Percentiles rank a stretch among this genome's conserved stretches.
These are phyloP conservation scores for Pseudogymnoascus sp. DNA, from an alignment of 2,329 filamentous ascomycete species.

Conservation along the genomic window DNA sequence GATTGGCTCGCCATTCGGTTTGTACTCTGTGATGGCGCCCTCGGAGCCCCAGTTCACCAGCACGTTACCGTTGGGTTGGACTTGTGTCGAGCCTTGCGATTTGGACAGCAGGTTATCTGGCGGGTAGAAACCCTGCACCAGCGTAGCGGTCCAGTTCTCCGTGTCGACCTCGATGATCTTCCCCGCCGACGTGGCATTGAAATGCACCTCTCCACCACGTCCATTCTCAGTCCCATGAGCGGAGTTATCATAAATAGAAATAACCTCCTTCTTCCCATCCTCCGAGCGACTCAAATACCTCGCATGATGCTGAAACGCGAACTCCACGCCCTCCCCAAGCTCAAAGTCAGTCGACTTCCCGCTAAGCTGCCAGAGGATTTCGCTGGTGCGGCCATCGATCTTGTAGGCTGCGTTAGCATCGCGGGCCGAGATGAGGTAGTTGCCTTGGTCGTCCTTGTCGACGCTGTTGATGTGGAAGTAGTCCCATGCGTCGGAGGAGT, in stretches of 20 bases:
- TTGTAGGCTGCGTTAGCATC: constrained; percentile 41
- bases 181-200: constrained; percentile 17
- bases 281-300: constrained; percentile 30
- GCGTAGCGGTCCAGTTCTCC: constrained; percentile 15
- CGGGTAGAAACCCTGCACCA: constrained; percentile 18
- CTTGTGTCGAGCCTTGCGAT: constrained; percentile 22
- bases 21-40: constrained; percentile 21
- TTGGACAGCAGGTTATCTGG: constrained; percentile 19
- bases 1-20: constrained; percentile 28
- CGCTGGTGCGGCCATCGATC: constrained; percentile 37
- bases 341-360: constrained; percentile 39
- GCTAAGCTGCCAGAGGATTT: constrained; percentile 42
- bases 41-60: constrained; percentile 22
- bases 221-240: constrained; percentile 15
- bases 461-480: constrained; percentile 32
- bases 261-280: constrained; percentile 15
- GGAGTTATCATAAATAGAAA: constrained; percentile 23
- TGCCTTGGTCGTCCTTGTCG: constrained; percentile 33
- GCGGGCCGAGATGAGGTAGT: constrained; percentile 43
- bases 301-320: constrained; percentile 45
- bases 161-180: constrained; percentile 21
- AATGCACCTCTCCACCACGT: constrained; percentile 14
- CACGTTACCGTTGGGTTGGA: constrained; percentile 21
- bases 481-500: constrained; percentile 36
- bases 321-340: constrained; percentile 36